Conservation (phyloP, 768 basidiomycete genomes). For the Heimioporus sp. region DNA sequence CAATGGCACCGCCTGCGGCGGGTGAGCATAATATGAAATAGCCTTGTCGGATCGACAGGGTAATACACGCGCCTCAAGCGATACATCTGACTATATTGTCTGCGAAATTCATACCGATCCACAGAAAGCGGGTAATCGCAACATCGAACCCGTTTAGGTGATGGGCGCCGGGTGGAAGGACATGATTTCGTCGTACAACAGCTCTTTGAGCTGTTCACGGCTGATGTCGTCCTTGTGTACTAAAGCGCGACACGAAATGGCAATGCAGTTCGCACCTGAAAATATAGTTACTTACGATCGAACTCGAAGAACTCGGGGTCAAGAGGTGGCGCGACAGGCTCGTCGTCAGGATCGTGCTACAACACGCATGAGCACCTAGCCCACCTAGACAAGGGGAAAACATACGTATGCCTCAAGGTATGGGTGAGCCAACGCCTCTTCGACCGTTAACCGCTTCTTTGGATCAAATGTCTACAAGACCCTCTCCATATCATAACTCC, state of each 20-base stretch:
- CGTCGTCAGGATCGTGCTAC: constrained; percentile 94
- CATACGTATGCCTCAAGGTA: constrained; percentile 90
- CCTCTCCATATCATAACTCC: no score
- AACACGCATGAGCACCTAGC: constrained; percentile 4
- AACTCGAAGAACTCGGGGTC: constrained; percentile 97
- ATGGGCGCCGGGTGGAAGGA: constrained; percentile 72
- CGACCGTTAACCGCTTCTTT: constrained; percentile 93
- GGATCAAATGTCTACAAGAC: constrained; percentile 85
- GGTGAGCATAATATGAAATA: not conserved
- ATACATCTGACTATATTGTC: constrained; percentile 4
- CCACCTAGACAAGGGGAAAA: not conserved
- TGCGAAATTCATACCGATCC: not conserved
- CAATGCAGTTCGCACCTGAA: not conserved
- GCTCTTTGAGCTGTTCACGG: constrained; percentile 91
- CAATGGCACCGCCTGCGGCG: not conserved
- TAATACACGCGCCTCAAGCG: not conserved
- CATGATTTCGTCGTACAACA: constrained; percentile 94
- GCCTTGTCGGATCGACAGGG: not conserved
- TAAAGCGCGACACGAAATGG: constrained; percentile 26
- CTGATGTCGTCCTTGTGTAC: constrained; percentile 96
- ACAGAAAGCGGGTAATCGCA: not conserved
- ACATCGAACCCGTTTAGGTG: constrained; percentile 20
- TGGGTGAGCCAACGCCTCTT: constrained; percentile 92
- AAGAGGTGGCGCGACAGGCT: constrained; percentile 93
- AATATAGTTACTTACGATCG: constrained; percentile 59